Percentiles rank a stretch among this genome's conserved stretches.
These are phyloP conservation scores for Sphagnum tenellum DNA, from an alignment of 225 moss, liverwort and hornwort genomes.

Conservation along the genomic window DNA sequence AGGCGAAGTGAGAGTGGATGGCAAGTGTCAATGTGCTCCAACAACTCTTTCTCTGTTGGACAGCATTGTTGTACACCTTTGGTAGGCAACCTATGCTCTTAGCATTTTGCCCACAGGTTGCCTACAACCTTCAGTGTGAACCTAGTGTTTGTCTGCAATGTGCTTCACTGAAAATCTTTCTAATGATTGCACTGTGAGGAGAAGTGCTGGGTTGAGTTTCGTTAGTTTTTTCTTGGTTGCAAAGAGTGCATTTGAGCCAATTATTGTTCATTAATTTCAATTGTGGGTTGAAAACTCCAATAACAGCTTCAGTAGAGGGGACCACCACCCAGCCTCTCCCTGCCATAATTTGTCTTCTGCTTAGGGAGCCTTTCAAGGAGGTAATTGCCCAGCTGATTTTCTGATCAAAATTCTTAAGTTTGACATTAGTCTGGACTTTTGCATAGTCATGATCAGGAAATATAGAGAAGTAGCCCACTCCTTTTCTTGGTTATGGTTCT, in stretches of 20 bases:
- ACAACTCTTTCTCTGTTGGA: slow-evolving; percentile 47
- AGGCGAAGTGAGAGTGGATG: slow-evolving; percentile 60
- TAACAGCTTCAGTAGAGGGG: slow-evolving; percentile 50
- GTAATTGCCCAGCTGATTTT: slow-evolving; percentile 12
- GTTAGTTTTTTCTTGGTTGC: not conserved
- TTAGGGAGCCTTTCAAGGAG: slow-evolving; percentile 54
- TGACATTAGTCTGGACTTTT: too few relatives aligned
- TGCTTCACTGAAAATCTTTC: too few relatives aligned
- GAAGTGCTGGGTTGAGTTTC: too few relatives aligned
- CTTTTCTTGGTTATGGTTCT: too few relatives aligned
- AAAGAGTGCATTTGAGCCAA: slow-evolving; percentile 71
- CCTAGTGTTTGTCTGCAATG: too few relatives aligned
- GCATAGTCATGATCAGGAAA: too few relatives aligned
- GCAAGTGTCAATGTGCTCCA: slow-evolving; percentile 47
- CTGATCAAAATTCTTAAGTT: too few relatives aligned
- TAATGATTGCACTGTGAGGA: too few relatives aligned
- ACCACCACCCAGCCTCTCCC: slow-evolving; percentile 77
- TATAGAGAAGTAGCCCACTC: too few relatives aligned
- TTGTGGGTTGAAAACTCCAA: slow-evolving; percentile 25
- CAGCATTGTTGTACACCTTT: slow-evolving; percentile 46
- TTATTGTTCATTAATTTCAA: slow-evolving; percentile 58
- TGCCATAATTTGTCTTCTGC: slow-evolving; percentile 57
- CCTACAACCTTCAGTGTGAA: too few relatives aligned
- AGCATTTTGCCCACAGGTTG: too few relatives aligned
- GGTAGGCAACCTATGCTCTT: slow-evolving; percentile 22